Evolutionary conservation across 306 rosid genomes (phyloP).

Genomic region (Quercus glauca): DNA sequence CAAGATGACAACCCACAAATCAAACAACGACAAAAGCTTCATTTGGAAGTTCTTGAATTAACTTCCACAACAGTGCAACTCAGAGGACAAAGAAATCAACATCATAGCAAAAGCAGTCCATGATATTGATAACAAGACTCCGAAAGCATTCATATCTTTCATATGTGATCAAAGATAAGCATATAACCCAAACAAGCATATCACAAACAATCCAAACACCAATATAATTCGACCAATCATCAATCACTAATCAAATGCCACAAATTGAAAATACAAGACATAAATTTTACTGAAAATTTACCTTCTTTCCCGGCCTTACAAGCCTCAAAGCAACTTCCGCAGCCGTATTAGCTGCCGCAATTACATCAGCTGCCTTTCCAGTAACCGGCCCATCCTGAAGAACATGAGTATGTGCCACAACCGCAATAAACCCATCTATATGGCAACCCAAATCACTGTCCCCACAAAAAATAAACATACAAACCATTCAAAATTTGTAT

Average conservation of each 20-base stretch:
- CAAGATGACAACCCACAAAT: not conserved
- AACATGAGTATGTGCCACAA: conserved; percentile 87
- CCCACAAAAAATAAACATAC: not conserved
- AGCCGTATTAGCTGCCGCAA: conserved; percentile 93
- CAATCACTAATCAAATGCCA: not conserved
- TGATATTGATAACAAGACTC: not conserved
- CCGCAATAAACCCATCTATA: conserved; percentile 88
- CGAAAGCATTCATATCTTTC: not conserved
- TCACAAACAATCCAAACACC: not conserved
- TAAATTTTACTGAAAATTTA: conserved; percentile 17
- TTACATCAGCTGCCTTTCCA: conserved; percentile 86
- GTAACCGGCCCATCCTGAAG: conserved; percentile 74
- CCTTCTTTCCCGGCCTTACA: conserved; percentile 87
- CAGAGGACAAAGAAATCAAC: not conserved
- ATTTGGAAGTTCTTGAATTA: not conserved
- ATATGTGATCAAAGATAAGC: not conserved
- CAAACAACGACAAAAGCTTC: not conserved
- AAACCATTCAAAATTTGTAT: too few species aligned
- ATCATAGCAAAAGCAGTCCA: not conserved
- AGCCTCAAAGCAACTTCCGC: conserved; percentile 97
- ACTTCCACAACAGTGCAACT: not conserved
- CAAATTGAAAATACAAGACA: not conserved
- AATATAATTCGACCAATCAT: not conserved
- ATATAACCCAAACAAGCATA: not conserved
- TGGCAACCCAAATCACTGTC: conserved; percentile 93